Conservation (phyloP, 306 rosid genomes). For the Crataegus laevigata region DNA sequence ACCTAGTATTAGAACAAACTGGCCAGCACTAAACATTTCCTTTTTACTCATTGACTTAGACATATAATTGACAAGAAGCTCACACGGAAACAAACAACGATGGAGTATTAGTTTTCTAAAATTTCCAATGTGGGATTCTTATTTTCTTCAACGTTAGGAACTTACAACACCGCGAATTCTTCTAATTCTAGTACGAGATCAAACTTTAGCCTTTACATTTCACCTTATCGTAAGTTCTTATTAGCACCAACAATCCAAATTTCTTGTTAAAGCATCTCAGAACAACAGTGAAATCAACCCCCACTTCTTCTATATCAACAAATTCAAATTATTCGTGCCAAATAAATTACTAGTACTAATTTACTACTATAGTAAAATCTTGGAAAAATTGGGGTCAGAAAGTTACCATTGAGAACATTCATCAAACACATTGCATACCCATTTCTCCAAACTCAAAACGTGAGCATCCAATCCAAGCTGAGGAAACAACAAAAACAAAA, state of each 20-base stretch:
- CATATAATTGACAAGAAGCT: neutral
- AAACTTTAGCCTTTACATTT: too few relatives aligned
- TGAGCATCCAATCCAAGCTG: neutral
- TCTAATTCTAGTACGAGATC: too few relatives aligned
- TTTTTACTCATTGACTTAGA: neutral
- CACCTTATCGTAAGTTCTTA: too few relatives aligned
- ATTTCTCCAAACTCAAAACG: neutral
- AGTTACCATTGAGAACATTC: conserved; percentile 26
- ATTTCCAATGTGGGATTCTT: too few relatives aligned
- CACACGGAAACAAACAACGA: neutral
- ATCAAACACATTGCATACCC: conserved; percentile 34
- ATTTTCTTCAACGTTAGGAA: too few relatives aligned
- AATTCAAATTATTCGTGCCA: neutral
- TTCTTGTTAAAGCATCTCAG: neutral
- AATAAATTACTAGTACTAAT: neutral
- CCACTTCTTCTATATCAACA: neutral
- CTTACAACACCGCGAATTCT: too few relatives aligned
- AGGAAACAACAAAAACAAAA: neutral
- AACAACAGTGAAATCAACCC: neutral
- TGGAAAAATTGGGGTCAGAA: neutral
- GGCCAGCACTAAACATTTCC: neutral
- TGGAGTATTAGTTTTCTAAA: too few relatives aligned
- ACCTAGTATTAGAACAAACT: neutral
- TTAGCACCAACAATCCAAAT: neutral
- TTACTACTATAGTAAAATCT: neutral